Base-by-base conservation (phyloP, 2,329 filamentous ascomycete species). In the Sporothrix pallida region DNA sequence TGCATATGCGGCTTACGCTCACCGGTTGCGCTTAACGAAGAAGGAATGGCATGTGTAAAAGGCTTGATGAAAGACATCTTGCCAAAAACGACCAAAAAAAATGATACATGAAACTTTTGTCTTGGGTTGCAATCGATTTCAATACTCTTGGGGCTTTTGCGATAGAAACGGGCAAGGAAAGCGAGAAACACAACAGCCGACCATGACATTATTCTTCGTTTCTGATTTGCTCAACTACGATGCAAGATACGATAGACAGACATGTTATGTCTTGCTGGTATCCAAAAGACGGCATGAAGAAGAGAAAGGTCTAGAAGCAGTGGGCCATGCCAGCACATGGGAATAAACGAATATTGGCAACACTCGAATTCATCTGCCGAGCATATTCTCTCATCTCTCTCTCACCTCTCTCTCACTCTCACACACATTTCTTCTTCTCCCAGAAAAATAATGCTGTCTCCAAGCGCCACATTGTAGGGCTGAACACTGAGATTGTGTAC, bases 1-100 rank as follows among this genome's bases (percentile, higher is more conserved):
- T 67, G 42, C 62, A 67, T 48, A 67, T 48, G 62, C 20, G 42
- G 62, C 62, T 48, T 48, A 48, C 20, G 62, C 62, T 67, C 62
- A 67, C 42, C 42, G 42, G 20, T 67, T 23, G n/a, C n/a, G 56
- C 26, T 60, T 60, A 37, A 37, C 5, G 5, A 37, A 9, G 56
- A 37, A 56, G n/a, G 26, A 60, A 20, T 44, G 17, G 37, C 20
- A 20, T 63, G 37, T 37, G 31, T 7, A 44, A 44, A n/a, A 44
- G 37, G 52, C 5, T 20, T 15, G 13, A 26, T 1, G n/a, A 56
- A 17, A 56, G 9, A 56, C 4, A 26, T 23, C 8, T 20, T 20
- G 52, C 52, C 9, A 46, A 63, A 62, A 62, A 10, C 2, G 5
- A 17, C 13, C 3, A 26, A 26, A 60, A 31, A 12, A 58, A 37